Evolutionary conservation across 176 grass and related monocot genomes (phyloP).

Genomic region (Oryza australiensis): DNA sequence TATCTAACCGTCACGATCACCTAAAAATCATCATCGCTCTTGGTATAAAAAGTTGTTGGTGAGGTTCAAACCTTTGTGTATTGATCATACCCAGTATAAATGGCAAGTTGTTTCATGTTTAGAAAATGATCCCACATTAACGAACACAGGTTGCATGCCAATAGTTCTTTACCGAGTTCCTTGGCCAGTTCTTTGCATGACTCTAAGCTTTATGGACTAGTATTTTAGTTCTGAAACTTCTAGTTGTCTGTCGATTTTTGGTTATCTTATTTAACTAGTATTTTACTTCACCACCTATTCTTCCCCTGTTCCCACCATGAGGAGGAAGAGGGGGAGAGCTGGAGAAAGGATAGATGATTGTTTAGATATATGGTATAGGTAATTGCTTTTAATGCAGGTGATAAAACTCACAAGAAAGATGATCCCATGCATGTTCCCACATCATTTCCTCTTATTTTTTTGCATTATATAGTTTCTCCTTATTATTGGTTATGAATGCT

Average conservation of each 20-base stretch:
- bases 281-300: too few species aligned
- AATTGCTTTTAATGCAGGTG: too few species aligned
- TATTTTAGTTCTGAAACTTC: not conserved
- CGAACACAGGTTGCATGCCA: not conserved
- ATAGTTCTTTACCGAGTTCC: not conserved
- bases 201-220: not conserved
- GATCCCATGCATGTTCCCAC: not conserved
- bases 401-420: not conserved
- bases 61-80: not conserved
- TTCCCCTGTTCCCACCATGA: not conserved
- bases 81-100: slow-evolving; percentile 6
- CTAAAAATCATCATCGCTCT: not conserved
- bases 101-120: not conserved
- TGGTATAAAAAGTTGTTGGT: not conserved
- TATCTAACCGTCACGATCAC: not conserved
- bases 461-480: not conserved
- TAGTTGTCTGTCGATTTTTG: not conserved
- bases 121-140: not conserved
- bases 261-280: not conserved
- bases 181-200: not conserved
- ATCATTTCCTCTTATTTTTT: not conserved
- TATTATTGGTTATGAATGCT: not conserved
- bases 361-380: too few species aligned
- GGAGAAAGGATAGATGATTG: too few species aligned
- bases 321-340: too few species aligned